Evolutionary conservation across 2,329 filamentous ascomycete species (phyloP).

Genomic region (Xylariaceae sp.): DNA sequence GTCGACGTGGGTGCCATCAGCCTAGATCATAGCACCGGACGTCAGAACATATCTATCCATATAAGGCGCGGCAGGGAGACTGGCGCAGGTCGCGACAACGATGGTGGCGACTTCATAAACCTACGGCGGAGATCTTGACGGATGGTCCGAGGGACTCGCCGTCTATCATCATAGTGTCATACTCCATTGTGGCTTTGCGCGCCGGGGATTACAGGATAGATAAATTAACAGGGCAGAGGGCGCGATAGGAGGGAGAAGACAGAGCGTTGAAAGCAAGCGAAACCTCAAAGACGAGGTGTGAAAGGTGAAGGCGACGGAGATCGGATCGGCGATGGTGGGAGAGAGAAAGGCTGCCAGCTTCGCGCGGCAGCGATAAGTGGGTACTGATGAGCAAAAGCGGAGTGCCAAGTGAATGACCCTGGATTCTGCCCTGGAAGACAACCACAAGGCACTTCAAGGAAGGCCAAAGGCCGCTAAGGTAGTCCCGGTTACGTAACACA

Average conservation of each 20-base stretch:
- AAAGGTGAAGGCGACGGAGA: not conserved
- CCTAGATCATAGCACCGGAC: conserved; percentile 46
- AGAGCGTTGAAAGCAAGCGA: not conserved
- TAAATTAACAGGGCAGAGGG: not conserved
- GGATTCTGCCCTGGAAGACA: too few species aligned
- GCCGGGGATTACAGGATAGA: not conserved
- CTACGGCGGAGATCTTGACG: conserved; percentile 58
- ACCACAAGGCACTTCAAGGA: too few species aligned
- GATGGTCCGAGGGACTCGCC: conserved; percentile 53
- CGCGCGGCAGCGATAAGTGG: not conserved
- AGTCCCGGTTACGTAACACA: too few species aligned
- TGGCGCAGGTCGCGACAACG: not conserved
- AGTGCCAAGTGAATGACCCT: too few species aligned
- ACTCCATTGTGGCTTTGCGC: conserved; percentile 47
- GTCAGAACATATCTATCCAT: conserved; percentile 24
- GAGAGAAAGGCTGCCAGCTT: conserved; percentile 8
- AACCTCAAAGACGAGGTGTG: not conserved
- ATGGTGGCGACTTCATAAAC: conserved; percentile 7
- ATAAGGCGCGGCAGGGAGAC: not conserved
- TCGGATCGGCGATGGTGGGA: not conserved
- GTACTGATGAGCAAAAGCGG: too few species aligned
- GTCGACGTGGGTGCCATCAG: conserved; percentile 75
- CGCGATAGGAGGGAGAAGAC: too few species aligned
- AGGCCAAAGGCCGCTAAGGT: too few species aligned
- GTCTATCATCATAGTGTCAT: conserved; percentile 58